A percentile compares a stretch with the other conserved stretches of the same genome.
These are phyloP conservation scores for Pseudogymnoascus sp. DNA, from an alignment of 2,329 filamentous ascomycete species.

Conservation along the genomic window DNA sequence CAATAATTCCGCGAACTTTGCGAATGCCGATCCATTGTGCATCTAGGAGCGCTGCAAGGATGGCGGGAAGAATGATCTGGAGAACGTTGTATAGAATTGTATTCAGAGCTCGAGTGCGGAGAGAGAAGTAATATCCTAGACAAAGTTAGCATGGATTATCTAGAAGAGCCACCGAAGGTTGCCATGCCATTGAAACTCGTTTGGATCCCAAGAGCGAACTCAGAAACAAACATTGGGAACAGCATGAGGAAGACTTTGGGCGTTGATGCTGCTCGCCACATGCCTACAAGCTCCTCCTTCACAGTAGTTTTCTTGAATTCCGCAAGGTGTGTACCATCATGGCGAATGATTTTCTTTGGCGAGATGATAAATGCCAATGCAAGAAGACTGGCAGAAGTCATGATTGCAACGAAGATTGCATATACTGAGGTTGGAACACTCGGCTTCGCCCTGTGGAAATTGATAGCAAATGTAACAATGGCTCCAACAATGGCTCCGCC, in stretches of 20 bases:
- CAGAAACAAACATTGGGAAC: slow-evolving; percentile 18
- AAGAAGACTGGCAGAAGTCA: slow-evolving; percentile 14
- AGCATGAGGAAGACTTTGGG: slow-evolving; percentile 16
- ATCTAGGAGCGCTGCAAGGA: slow-evolving; percentile 14
- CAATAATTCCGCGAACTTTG: slow-evolving; percentile 11
- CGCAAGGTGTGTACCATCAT: slow-evolving; percentile 15
- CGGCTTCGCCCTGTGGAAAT: neutral
- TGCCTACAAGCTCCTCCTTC: slow-evolving; percentile 14
- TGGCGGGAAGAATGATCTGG: slow-evolving; percentile 16
- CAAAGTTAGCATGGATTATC: neutral
- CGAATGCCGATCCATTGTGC: slow-evolving; percentile 10
- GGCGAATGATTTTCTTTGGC: slow-evolving; percentile 21
- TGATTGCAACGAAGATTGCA: slow-evolving; percentile 17
- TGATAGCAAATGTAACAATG: slow-evolving; percentile 14
- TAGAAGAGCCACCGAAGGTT: neutral
- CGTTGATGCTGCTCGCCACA: slow-evolving; percentile 13
- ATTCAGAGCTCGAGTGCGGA: slow-evolving; percentile 18
- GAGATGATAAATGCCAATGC: slow-evolving; percentile 19
- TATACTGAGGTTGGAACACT: slow-evolving; percentile 16
- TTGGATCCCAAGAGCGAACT: slow-evolving; percentile 15
- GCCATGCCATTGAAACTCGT: slow-evolving; percentile 14
- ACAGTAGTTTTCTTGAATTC: slow-evolving; percentile 16
- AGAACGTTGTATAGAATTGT: slow-evolving; percentile 15
- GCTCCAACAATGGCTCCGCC: slow-evolving; percentile 15
- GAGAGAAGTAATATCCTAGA: slow-evolving; percentile 16